Percentiles rank a stretch among this genome's conserved stretches.
Conservation (phyloP, 106 monocot genomes). For the Allium cepa region DNA sequence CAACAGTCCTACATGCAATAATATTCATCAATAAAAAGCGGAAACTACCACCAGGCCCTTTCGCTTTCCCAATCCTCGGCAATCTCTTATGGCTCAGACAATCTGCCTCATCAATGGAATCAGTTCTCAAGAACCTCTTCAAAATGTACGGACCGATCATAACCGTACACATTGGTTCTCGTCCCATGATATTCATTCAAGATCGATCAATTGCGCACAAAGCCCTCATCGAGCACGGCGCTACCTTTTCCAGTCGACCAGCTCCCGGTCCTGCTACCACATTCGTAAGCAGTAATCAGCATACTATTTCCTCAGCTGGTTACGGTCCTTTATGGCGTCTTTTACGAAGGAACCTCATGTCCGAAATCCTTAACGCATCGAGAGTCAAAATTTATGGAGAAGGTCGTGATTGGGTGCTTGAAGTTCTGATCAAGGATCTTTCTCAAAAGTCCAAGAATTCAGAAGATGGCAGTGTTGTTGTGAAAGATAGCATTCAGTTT, state of each 20-base stretch:
- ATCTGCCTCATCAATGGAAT: not conserved
- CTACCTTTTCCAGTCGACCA: conserved; percentile 23
- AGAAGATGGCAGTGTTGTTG: conserved; percentile 2
- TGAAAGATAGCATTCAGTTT: conserved; percentile 3
- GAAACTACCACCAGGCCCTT: conserved; percentile 14
- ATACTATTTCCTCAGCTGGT: conserved; percentile 11
- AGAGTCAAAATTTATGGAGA: conserved; percentile 16
- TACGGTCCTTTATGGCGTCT: conserved; percentile 39
- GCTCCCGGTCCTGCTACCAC: not conserved
- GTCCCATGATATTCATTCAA: conserved; percentile 16
- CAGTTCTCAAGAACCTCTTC: conserved; percentile 6
- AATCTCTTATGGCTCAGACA: conserved; percentile 9
- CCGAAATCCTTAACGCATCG: conserved; percentile 21
- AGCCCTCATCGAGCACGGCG: conserved; percentile 23
- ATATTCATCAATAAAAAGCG: not conserved
- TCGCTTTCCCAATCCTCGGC: conserved; percentile 9
- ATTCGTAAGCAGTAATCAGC: conserved; percentile 12
- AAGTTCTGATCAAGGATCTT: not conserved
- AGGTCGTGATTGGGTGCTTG: conserved; percentile 21
- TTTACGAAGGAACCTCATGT: conserved; percentile 22
- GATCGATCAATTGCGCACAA: conserved; percentile 27
- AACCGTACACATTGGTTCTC: conserved; percentile 24
- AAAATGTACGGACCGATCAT: conserved; percentile 23
- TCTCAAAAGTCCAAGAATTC: not conserved
- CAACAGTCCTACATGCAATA: not conserved